phyloP scores from a whole-genome alignment of 768 basidiomycete genomes.

The Tulasnella sp. region DNA sequence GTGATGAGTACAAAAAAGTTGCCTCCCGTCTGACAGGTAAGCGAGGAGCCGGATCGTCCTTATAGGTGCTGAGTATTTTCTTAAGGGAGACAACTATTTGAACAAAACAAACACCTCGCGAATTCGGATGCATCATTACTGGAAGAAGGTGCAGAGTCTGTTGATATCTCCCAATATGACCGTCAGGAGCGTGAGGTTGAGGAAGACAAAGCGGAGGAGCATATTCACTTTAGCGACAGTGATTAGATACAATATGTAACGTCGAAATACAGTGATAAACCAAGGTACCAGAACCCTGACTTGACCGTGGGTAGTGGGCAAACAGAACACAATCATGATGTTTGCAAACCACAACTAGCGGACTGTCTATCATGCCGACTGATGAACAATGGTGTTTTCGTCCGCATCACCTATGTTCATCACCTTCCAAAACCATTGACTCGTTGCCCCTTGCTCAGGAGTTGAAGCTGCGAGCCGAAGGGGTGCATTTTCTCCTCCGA shows the following conservation, averaged over 20 bases:
- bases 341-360: no score
- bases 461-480: slow-evolving; percentile 64
- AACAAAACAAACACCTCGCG: slow-evolving; percentile 57
- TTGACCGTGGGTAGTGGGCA: no score
- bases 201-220: slow-evolving; percentile 52
- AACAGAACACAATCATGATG: no score
- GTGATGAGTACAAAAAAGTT: slow-evolving; percentile 66
- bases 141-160: slow-evolving; percentile 73
- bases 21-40: slow-evolving; percentile 54
- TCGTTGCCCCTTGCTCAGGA: slow-evolving; percentile 43
- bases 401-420: slow-evolving; percentile 40
- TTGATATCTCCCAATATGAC: slow-evolving; percentile 84
- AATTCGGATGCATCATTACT: slow-evolving; percentile 62
- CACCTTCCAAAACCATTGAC: slow-evolving; percentile 42
- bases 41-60: slow-evolving; percentile 17
- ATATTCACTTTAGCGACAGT: slow-evolving; percentile 70
- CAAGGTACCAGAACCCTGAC: no score
- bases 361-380: no score
- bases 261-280: not conserved
- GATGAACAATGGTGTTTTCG: slow-evolving; percentile 58
- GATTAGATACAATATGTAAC: slow-evolving; percentile 39
- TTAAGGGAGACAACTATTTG: slow-evolving; percentile 84
- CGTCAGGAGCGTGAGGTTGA: slow-evolving; percentile 38
- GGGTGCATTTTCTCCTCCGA: slow-evolving; percentile 76
- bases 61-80: no score